phyloP scores from a whole-genome alignment of 306 rosid species.

The Ormosia semicastrata region DNA sequence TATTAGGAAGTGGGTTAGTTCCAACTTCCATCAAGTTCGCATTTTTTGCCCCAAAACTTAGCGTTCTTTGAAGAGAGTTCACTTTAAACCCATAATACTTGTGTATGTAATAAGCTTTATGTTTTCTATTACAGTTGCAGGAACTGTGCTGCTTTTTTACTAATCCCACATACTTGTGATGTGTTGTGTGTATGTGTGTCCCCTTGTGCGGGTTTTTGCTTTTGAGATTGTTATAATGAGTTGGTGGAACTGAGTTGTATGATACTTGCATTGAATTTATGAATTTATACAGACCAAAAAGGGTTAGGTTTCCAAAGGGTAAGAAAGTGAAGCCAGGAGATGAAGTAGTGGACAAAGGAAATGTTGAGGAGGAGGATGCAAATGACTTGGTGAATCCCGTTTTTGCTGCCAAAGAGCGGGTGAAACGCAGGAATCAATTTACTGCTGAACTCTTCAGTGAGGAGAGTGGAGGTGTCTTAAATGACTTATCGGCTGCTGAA shows the following conservation, averaged over 20 bases:
- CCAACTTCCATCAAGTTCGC: background rate
- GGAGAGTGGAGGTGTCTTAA: constrained; percentile 41
- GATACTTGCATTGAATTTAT: constrained; percentile 10
- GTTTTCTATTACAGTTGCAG: background rate
- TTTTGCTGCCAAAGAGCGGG: constrained; percentile 69
- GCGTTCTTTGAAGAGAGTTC: background rate
- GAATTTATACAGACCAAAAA: constrained; percentile 45
- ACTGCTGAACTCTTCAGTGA: constrained; percentile 56
- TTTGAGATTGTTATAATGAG: background rate
- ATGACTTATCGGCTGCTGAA: constrained; percentile 56
- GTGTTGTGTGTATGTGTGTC: background rate
- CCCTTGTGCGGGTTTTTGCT: background rate
- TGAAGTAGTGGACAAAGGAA: constrained; percentile 37
- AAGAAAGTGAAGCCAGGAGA: constrained; percentile 68
- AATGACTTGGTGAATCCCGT: constrained; percentile 42
- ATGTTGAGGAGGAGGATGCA: constrained; percentile 33
- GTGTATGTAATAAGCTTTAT: background rate
- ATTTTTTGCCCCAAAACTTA: background rate
- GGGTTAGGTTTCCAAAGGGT: constrained; percentile 87
- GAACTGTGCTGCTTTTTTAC: background rate
- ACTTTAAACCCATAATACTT: background rate
- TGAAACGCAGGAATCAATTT: constrained; percentile 50
- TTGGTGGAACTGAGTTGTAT: background rate
- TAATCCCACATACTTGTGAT: background rate
- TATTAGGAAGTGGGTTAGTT: background rate